These are phyloP conservation scores for Quercus wislizeni DNA, from an alignment of 306 rosid genomes.

Conservation along the genomic window DNA sequence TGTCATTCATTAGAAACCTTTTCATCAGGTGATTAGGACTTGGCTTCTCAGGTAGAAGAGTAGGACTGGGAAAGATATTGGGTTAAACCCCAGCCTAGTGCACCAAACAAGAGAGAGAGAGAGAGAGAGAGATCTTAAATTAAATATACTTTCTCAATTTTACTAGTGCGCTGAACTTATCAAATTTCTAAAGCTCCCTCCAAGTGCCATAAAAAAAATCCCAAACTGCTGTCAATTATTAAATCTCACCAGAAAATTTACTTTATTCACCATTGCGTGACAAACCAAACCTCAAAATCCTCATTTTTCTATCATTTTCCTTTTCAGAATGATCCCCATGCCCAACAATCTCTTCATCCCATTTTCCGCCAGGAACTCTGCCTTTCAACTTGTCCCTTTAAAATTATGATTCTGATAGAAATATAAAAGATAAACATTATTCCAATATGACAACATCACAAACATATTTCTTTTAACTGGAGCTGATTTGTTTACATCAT, in stretches of 20 bases:
- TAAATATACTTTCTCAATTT: background rate
- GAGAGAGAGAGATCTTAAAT: background rate
- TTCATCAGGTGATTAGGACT: background rate
- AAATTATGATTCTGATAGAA: no score
- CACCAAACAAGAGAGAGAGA: background rate
- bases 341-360: no score
- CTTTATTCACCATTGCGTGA: background rate
- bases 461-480: no score
- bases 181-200: background rate
- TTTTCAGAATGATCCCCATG: no score
- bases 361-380: no score
- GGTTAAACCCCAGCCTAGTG: no score
- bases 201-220: background rate
- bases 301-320: background rate
- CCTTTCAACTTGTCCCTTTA: no score
- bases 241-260: background rate
- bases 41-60: background rate
- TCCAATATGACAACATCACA: no score
- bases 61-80: background rate
- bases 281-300: background rate
- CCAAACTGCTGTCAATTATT: background rate
- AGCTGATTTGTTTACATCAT: background rate
- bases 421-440: no score
- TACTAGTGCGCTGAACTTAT: background rate
- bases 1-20: background rate